Percentiles rank a stretch among this genome's conserved stretches.
Evolutionary conservation across 768 basidiomycete genomes (phyloP).

Genomic region (Amanita brunnescens): DNA sequence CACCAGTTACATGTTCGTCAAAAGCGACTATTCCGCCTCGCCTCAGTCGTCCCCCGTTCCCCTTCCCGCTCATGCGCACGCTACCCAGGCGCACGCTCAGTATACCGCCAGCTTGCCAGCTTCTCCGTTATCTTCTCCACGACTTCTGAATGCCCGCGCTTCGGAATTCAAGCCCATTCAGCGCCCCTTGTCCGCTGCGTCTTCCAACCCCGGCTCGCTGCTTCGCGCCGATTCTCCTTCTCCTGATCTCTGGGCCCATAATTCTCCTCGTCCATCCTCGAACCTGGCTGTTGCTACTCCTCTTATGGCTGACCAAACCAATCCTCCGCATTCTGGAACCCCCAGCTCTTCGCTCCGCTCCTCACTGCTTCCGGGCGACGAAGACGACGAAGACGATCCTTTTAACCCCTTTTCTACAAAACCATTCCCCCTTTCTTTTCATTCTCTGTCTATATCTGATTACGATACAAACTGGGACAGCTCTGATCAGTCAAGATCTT

Average conservation of each 20-base stretch:
- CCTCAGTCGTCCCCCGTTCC: slow-evolving; percentile 64
- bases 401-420: slow-evolving; percentile 69
- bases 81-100: slow-evolving; percentile 47
- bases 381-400: slow-evolving; percentile 74
- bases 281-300: slow-evolving; percentile 92
- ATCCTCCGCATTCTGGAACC: too few relatives aligned
- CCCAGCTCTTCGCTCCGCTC: slow-evolving; percentile 65
- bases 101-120: slow-evolving; percentile 76
- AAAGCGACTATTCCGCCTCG: slow-evolving; percentile 36
- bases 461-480: slow-evolving; percentile 53
- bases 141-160: slow-evolving; percentile 84
- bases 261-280: slow-evolving; percentile 57
- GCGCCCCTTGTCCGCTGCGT: slow-evolving; percentile 70
- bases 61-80: slow-evolving; percentile 46
- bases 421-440: slow-evolving; percentile 45
- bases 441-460: slow-evolving; percentile 54
- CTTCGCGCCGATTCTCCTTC: slow-evolving; percentile 75
- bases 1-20: slow-evolving; percentile 48
- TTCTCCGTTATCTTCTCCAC: slow-evolving; percentile 79
- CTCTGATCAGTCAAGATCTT: slow-evolving; percentile 39
- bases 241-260: slow-evolving; percentile 84
- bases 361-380: slow-evolving; percentile 48
- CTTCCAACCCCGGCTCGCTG: slow-evolving; percentile 48
- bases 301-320: slow-evolving; percentile 63
- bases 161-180: slow-evolving; percentile 81